Conservation (phyloP, 331 rosid genomes). For the Quercus phellos region DNA sequence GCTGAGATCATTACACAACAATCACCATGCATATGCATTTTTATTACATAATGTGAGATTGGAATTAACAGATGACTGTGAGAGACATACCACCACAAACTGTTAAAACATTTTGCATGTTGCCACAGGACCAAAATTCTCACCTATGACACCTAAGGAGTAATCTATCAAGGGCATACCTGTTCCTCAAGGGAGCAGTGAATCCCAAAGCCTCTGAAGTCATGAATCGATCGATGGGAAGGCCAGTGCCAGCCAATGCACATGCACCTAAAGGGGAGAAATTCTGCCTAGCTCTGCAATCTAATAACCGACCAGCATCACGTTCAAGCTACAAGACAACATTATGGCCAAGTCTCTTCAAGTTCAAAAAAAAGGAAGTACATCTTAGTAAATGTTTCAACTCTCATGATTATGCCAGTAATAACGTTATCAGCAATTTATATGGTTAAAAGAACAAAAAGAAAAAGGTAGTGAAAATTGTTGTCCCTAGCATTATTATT, state of each 20-base stretch:
- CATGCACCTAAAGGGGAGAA: conserved; percentile 89
- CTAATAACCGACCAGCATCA: conserved; percentile 76
- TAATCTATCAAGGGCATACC: conserved; percentile 37
- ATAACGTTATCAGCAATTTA: background rate
- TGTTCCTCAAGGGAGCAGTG: conserved; percentile 86
- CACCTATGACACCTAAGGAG: background rate
- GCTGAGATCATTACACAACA: background rate
- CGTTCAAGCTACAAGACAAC: conserved; percentile 77
- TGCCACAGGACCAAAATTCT: background rate
- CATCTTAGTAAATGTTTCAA: background rate
- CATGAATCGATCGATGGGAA: conserved; percentile 94
- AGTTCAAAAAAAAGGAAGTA: background rate
- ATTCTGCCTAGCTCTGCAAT: conserved; percentile 85
- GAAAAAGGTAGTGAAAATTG: too few species aligned
- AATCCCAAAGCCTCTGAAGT: conserved; percentile 78
- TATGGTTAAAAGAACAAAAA: too few species aligned
- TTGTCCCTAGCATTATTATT: too few species aligned
- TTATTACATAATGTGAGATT: background rate
- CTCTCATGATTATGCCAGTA: background rate
- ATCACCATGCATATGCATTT: too few species aligned
- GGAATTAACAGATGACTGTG: background rate
- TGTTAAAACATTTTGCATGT: background rate
- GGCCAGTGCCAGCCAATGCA: conserved; percentile 98
- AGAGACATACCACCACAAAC: background rate
- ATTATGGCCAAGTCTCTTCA: background rate